A percentile compares a stretch with the other conserved stretches of the same genome.
Conservation (phyloP, 345 rosid species). For the Adansonia digitata region DNA sequence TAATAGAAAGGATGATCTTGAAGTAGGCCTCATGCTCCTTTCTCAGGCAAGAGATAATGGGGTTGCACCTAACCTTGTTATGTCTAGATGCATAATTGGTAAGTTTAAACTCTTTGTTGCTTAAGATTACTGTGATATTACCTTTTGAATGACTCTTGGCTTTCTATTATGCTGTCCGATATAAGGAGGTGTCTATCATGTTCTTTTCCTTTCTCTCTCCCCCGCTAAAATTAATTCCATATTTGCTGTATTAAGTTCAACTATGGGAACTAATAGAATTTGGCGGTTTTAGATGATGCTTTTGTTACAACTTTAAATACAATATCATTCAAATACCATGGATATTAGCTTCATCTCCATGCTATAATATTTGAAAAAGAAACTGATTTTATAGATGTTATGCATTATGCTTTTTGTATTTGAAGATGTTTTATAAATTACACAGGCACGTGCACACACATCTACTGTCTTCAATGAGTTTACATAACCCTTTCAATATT, state of each 20-base stretch:
- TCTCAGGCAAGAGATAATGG: conserved; percentile 70
- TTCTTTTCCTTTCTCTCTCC: neutral
- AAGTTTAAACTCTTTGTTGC: conserved; percentile 26
- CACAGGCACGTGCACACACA: neutral
- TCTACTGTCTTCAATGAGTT: neutral
- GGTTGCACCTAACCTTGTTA: conserved; percentile 55
- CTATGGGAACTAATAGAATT: neutral
- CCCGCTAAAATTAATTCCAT: neutral
- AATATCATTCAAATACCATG: neutral
- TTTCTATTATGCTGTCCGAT: neutral
- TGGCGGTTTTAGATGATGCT: neutral
- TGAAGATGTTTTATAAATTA: neutral
- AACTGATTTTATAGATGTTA: neutral
- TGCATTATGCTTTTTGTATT: neutral
- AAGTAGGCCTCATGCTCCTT: conserved; percentile 55
- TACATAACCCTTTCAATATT: neutral
- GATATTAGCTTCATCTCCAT: neutral
- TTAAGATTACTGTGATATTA: neutral
- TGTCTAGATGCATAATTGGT: conserved; percentile 79
- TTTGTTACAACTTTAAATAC: neutral
- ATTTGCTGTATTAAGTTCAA: neutral
- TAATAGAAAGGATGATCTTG: conserved; percentile 77
- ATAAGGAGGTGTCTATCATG: neutral
- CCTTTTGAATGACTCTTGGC: conserved; percentile 5
- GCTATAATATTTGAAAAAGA: neutral